A percentile compares a stretch with the other conserved stretches of the same genome.
Evolutionary conservation across 1,284 basidiomycete genomes (phyloP).

Genomic region (Coniophora puteana): DNA sequence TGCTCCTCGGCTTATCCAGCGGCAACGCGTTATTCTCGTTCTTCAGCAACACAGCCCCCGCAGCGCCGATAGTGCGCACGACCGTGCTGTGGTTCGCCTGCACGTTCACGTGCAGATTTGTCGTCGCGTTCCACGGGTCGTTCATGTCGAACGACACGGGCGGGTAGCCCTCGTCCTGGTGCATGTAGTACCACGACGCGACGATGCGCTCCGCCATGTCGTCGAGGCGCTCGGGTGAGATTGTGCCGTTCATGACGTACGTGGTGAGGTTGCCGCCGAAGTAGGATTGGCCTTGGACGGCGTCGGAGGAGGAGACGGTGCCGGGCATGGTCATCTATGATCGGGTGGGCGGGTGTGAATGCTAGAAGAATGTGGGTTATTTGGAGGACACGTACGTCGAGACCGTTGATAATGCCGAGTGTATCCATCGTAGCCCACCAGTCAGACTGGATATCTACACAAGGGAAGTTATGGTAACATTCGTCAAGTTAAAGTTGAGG

Average conservation of each 20-base stretch:
- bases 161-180: constrained; percentile 52
- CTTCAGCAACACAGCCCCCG: constrained; percentile 61
- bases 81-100: constrained; percentile 44
- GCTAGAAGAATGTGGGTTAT: neutral
- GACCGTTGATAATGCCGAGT: constrained; percentile 33
- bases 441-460: constrained; percentile 16
- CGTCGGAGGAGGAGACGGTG: no score
- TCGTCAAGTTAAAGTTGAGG: neutral
- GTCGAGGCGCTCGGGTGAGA: constrained; percentile 41
- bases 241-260: constrained; percentile 16
- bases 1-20: constrained; percentile 28
- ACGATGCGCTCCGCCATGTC: constrained; percentile 61
- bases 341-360: no score
- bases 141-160: constrained; percentile 46
- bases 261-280: constrained; percentile 41
- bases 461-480: neutral
- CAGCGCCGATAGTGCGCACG: constrained; percentile 55
- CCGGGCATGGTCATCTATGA: constrained; percentile 24
- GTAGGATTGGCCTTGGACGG: no score
- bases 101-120: constrained; percentile 38
- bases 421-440: constrained; percentile 32
- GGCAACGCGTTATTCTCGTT: constrained; percentile 51
- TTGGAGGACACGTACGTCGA: constrained; percentile 27
- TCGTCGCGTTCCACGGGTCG: constrained; percentile 35
- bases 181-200: constrained; percentile 48